These are phyloP conservation scores for Tubosaeta brunneosetosa DNA, from an alignment of 768 basidiomycete genomes.

Conservation along the genomic window DNA sequence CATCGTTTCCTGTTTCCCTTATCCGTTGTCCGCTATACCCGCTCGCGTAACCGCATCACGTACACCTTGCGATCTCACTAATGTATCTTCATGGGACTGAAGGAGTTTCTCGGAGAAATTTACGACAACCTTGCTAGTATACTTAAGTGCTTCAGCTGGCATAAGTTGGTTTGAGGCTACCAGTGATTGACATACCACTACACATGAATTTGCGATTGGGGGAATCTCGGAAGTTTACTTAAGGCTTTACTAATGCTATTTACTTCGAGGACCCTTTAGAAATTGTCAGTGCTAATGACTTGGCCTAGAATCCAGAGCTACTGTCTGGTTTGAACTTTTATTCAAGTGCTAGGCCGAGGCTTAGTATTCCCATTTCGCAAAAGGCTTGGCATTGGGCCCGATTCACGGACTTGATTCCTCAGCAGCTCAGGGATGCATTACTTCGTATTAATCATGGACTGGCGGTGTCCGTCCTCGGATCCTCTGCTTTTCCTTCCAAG, in stretches of 20 bases:
- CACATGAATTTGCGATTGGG: too few relatives aligned
- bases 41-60: slow-evolving; percentile 25
- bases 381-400: too few relatives aligned
- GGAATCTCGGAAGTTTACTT: too few relatives aligned
- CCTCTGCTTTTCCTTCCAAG: neutral
- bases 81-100: slow-evolving; percentile 22
- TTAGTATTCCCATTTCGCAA: too few relatives aligned
- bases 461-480: neutral
- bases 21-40: slow-evolving; percentile 28
- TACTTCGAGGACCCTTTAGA: too few relatives aligned
- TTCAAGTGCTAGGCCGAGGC: too few relatives aligned
- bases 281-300: too few relatives aligned
- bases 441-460: neutral
- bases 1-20: slow-evolving; percentile 7
- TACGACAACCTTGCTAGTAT: neutral
- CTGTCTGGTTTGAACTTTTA: too few relatives aligned
- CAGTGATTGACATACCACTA: too few relatives aligned
- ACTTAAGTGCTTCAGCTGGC: neutral
- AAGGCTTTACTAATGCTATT: too few relatives aligned
- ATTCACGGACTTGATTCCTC: neutral
- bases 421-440: neutral
- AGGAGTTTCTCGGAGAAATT: slow-evolving; percentile 13
- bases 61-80: slow-evolving; percentile 27
- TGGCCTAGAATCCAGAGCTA: too few relatives aligned
- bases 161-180: neutral